Conservation (phyloP, 176 grass and related monocot genomes). For the Musa acuminata region DNA sequence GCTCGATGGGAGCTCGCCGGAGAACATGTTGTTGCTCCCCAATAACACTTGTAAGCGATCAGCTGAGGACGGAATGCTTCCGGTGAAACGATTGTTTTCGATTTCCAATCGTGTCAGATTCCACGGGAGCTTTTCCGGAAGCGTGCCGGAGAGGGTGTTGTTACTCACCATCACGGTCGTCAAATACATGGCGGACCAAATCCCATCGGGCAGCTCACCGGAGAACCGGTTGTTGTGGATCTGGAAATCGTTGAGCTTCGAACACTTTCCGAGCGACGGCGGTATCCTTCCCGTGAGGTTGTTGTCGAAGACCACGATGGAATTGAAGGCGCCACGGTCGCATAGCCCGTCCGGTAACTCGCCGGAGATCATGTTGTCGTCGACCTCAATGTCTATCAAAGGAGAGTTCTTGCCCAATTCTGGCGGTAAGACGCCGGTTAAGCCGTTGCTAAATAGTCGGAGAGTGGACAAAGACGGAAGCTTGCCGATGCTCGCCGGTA, state of each 20-base stretch:
- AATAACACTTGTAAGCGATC: neutral
- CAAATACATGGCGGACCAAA: slow-evolving; percentile 8
- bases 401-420: slow-evolving; percentile 26
- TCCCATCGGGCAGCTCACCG: slow-evolving; percentile 18
- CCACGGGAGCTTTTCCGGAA: neutral
- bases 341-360: slow-evolving; percentile 18
- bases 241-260: neutral
- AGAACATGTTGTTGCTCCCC: slow-evolving; percentile 9
- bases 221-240: slow-evolving; percentile 19
- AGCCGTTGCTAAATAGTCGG: slow-evolving; percentile 18
- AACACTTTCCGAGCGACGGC: slow-evolving; percentile 15
- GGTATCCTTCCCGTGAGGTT: slow-evolving; percentile 17
- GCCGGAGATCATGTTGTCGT: slow-evolving; percentile 18
- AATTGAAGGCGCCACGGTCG: neutral
- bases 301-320: slow-evolving; percentile 15
- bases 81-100: slow-evolving; percentile 14
- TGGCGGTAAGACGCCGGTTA: slow-evolving; percentile 15
- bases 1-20: slow-evolving; percentile 1
- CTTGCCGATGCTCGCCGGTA: slow-evolving; percentile 5
- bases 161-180: neutral
- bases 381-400: slow-evolving; percentile 5
- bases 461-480: slow-evolving; percentile 13
- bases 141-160: slow-evolving; percentile 6
- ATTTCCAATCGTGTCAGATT: neutral
- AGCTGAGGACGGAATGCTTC: slow-evolving; percentile 9